Evolutionary conservation across 306 rosid genomes (phyloP).

Genomic region (Cajanus cajan): DNA sequence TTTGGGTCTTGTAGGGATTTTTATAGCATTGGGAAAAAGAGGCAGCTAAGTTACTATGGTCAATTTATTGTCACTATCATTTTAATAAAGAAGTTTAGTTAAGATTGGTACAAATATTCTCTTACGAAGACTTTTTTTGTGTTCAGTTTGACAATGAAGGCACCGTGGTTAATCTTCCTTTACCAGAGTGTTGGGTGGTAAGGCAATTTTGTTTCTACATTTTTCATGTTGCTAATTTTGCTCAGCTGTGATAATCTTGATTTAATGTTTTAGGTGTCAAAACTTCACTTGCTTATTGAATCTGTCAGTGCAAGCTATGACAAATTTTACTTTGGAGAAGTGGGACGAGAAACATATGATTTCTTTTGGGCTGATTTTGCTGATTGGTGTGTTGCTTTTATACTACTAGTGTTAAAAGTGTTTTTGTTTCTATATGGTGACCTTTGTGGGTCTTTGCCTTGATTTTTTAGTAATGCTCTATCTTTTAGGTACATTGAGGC

Average conservation of each 20-base stretch:
- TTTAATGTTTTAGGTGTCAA: slow-evolving; percentile 67
- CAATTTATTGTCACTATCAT: background rate
- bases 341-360: slow-evolving; percentile 83
- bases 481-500: slow-evolving; percentile 86
- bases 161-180: slow-evolving; percentile 60
- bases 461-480: slow-evolving; percentile 10
- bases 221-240: slow-evolving; percentile 23
- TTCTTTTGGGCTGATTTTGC: slow-evolving; percentile 99
- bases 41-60: background rate
- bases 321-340: slow-evolving; percentile 89
- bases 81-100: background rate
- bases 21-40: background rate
- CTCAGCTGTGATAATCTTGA: slow-evolving; percentile 21
- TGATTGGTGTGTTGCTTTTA: slow-evolving; percentile 66
- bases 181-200: slow-evolving; percentile 98
- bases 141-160: slow-evolving; percentile 73
- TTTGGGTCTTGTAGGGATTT: background rate
- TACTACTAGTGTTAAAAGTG: background rate
- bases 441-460: slow-evolving; percentile 14
- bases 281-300: slow-evolving; percentile 84
- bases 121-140: slow-evolving; percentile 17
- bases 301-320: slow-evolving; percentile 76
- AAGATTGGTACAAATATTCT: background rate
- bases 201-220: slow-evolving; percentile 31
- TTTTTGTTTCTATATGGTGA: background rate